Base-by-base conservation (phyloP, 2,329 filamentous ascomycete genomes). In the Microcyclospora pomicola region DNA sequence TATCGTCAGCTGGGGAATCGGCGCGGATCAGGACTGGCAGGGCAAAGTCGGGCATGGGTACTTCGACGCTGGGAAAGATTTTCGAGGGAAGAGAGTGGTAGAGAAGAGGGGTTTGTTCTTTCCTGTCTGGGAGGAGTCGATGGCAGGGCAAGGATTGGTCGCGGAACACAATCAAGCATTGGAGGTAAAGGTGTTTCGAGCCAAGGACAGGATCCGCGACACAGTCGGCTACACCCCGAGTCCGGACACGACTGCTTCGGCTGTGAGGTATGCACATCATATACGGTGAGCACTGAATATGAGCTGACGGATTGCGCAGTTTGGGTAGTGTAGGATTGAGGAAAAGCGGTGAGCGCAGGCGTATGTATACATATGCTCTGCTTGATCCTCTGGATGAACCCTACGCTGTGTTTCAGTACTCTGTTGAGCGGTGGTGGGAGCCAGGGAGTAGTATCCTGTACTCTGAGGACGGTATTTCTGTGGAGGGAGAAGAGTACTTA, bases 301-400 rank as follows among this genome's bases (percentile, higher is more conserved):
- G 7, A 33, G 15, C 15, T 32, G 12, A 33, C 27, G 5, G 5
- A 24, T 15, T 33, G 33, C 6, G 36, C 24, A 15, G 16, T 31
- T 7, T 24, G 19, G 7, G 19, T 24, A 24, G 19, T 24, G 19
- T 24, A 7, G 19, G 19, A 24, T 24, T 24, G 6, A 50, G 62
- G 7, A 58, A 59, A 35, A 43, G 49, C 27, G 52, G 60, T 27
- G 57, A 65, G 9, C 64, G 62, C 7, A 61, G 59, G 42, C 54
- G 59, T 3, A 66, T 60, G 49, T 71, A 70, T 50, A 62, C 59
- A 36, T 70, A 68, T 37, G 62, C 65, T 2, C 58, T 72, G 13
- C 50, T 69, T 14, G 67, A 72, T 48, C 59, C 66, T 1, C 37
- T 63, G 6, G 64, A 70, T 44, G 49, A 59, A 45, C 68, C 68